Evolutionary conservation across 202 grass and related monocot species (phyloP).

Genomic region (Panicum virgatum): DNA sequence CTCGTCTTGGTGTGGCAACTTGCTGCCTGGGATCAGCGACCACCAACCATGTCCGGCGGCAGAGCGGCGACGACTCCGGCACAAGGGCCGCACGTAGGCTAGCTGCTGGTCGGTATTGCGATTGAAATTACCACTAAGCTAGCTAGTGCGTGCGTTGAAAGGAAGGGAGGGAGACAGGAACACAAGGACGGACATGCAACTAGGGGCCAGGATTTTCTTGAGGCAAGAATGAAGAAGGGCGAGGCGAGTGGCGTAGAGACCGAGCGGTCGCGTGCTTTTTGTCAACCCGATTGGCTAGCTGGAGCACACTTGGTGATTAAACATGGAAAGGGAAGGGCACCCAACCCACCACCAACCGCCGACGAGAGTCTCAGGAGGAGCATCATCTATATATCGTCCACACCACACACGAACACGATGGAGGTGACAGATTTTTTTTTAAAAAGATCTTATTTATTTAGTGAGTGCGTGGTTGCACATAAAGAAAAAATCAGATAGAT

Average conservation of each 20-base stretch:
- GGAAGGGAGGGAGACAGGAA: not conserved
- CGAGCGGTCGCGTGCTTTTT: not conserved
- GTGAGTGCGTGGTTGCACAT: not conserved
- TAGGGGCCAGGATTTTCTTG: not conserved
- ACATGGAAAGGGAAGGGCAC: constrained; percentile 29
- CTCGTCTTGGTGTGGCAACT: not conserved
- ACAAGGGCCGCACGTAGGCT: not conserved
- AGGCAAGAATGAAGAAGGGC: not conserved
- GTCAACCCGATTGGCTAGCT: constrained; percentile 33
- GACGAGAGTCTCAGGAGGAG: not conserved
- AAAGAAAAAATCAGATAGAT: not conserved
- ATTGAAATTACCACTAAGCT: too few species aligned
- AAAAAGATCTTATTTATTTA: not conserved
- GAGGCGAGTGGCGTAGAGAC: not conserved
- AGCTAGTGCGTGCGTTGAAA: not conserved
- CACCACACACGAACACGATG: too few species aligned
- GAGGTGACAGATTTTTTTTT: not conserved
- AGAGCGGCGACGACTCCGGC: not conserved
- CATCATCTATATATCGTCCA: not conserved
- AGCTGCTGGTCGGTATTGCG: not conserved
- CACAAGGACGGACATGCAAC: not conserved
- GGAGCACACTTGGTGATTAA: constrained; percentile 7
- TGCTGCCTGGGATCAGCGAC: not conserved
- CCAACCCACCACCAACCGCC: constrained; percentile 12
- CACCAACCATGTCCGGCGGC: not conserved